phyloP scores from a whole-genome alignment of 768 basidiomycete genomes.

The Tulasnella sp. region DNA sequence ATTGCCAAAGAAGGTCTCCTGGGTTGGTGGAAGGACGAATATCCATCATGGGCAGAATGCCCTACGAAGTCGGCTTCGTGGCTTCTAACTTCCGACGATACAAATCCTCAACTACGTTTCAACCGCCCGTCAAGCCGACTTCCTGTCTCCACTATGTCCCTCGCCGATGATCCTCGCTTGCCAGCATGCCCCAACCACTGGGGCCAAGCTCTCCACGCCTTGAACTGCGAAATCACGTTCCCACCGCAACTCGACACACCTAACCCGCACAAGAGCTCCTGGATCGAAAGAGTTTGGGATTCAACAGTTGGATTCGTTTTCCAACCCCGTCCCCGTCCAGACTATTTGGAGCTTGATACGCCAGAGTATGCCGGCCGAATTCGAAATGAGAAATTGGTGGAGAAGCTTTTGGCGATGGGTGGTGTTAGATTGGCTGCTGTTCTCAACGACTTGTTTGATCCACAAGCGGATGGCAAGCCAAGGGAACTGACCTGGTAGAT shows the following conservation, averaged over 20 bases:
- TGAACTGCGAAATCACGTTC: slow-evolving; percentile 86
- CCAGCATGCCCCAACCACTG: slow-evolving; percentile 55
- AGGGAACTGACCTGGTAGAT: neutral
- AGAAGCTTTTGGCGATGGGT: slow-evolving; percentile 79
- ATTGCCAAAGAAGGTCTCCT: slow-evolving; percentile 85
- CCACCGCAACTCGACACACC: slow-evolving; percentile 64
- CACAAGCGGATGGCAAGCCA: slow-evolving; percentile 18
- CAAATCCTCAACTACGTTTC: slow-evolving; percentile 30
- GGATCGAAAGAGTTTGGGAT: slow-evolving; percentile 39
- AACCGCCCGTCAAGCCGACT: slow-evolving; percentile 30
- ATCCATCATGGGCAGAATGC: slow-evolving; percentile 70
- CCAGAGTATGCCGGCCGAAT: slow-evolving; percentile 76
- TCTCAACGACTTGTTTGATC: slow-evolving; percentile 71
- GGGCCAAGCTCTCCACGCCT: slow-evolving; percentile 67
- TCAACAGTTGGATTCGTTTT: slow-evolving; percentile 43
- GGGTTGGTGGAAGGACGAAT: slow-evolving; percentile 63
- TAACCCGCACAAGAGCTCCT: slow-evolving; percentile 19
- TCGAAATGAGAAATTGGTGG: slow-evolving; percentile 67
- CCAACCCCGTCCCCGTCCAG: slow-evolving; percentile 32
- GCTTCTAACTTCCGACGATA: slow-evolving; percentile 36
- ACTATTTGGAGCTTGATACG: slow-evolving; percentile 75
- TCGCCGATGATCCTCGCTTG: slow-evolving; percentile 2
- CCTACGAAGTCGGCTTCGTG: slow-evolving; percentile 45
- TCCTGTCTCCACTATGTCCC: neutral
- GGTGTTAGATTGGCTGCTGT: slow-evolving; percentile 83